Evolutionary conservation across 495 filamentous ascomycete species (phyloP).

Genomic region (Aspergillus leporis): DNA sequence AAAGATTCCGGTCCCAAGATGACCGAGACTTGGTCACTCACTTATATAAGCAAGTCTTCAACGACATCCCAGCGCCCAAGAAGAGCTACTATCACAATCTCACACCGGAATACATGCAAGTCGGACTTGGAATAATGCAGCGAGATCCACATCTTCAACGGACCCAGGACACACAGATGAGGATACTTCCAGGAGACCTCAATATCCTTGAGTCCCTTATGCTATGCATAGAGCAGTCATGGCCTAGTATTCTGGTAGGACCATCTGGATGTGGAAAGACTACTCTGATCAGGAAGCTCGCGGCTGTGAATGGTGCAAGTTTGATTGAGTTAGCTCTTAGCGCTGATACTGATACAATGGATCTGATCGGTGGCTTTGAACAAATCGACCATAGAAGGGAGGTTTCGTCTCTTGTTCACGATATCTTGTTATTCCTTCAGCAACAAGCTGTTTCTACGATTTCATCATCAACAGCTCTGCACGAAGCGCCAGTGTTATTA

Average conservation of each 20-base stretch:
- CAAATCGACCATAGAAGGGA: slow-evolving; percentile 81
- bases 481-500: slow-evolving; percentile 34
- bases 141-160: slow-evolving; percentile 60
- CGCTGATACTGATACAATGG: slow-evolving; percentile 92
- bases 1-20: slow-evolving; percentile 73
- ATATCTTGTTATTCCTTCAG: slow-evolving; percentile 57
- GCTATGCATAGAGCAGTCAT: slow-evolving; percentile 79
- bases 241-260: slow-evolving; percentile 88
- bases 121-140: slow-evolving; percentile 71
- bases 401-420: slow-evolving; percentile 52
- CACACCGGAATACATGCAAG: slow-evolving; percentile 67
- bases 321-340: slow-evolving; percentile 82
- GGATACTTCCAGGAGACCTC: slow-evolving; percentile 58
- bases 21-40: slow-evolving; percentile 65
- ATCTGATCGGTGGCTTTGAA: slow-evolving; percentile 94
- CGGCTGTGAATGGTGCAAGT: slow-evolving; percentile 68
- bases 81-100: slow-evolving; percentile 64
- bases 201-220: slow-evolving; percentile 80
- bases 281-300: slow-evolving; percentile 72
- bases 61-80: slow-evolving; percentile 28
- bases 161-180: slow-evolving; percentile 53
- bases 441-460: slow-evolving; percentile 52
- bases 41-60: slow-evolving; percentile 61
- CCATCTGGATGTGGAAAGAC: slow-evolving; percentile 87
- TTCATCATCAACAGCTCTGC: slow-evolving; percentile 38